These are phyloP conservation scores for Penicillium sp. DNA, from an alignment of 2,329 filamentous ascomycete genomes.

Conservation along the genomic window DNA sequence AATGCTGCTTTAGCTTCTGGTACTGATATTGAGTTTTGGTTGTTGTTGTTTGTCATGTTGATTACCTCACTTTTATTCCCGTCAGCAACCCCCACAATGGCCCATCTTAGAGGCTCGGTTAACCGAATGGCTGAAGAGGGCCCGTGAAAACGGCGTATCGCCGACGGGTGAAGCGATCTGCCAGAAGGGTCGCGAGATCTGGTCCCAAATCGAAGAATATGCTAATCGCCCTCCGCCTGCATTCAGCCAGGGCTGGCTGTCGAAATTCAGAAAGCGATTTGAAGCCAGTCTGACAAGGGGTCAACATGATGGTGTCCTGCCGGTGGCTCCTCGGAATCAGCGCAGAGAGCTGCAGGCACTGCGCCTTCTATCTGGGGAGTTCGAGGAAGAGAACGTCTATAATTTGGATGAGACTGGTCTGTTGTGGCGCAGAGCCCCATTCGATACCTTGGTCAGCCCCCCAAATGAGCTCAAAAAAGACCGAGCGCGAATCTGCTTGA, in stretches of 20 bases:
- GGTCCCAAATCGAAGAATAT: conserved; percentile 18
- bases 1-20: too few species aligned
- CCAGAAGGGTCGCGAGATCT: conserved; percentile 19
- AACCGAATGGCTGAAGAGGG: conserved; percentile 4
- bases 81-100: conserved; percentile 7
- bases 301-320: not conserved
- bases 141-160: not conserved
- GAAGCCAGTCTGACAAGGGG: conserved; percentile 8
- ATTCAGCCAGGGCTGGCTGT: conserved; percentile 24
- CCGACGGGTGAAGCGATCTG: conserved; percentile 8
- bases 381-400: conserved; percentile 21
- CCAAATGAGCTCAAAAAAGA: conserved; percentile 9
- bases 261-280: conserved; percentile 4
- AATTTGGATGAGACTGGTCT: conserved; percentile 26
- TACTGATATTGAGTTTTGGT: too few species aligned
- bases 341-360: conserved; percentile 9
- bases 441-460: not conserved
- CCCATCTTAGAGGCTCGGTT: conserved; percentile 3
- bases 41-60: too few species aligned
- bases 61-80: too few species aligned
- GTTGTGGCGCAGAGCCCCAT: conserved; percentile 21
- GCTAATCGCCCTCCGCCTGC: conserved; percentile 8
- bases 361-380: conserved; percentile 18
- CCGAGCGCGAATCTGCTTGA: conserved; percentile 6
- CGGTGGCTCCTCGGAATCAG: not conserved